These are phyloP conservation scores for Phytopythium boreale DNA, from an alignment of 352 stramenopile genomes.

Conservation along the genomic window DNA sequence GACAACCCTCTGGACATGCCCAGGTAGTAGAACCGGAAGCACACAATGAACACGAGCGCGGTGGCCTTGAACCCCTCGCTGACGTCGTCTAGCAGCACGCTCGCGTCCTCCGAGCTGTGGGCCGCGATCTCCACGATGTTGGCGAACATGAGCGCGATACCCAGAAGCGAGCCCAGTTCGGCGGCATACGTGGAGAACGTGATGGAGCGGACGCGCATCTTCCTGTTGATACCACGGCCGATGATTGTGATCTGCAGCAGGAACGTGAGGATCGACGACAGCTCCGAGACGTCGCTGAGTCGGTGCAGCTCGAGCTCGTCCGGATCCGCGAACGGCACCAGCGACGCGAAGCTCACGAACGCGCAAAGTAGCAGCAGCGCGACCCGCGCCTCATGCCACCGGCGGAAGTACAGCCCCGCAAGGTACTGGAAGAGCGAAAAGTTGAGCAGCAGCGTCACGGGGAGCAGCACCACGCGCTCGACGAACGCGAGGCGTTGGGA, in stretches of 20 bases:
- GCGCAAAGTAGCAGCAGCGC: conserved; percentile 20
- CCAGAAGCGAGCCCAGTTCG: conserved; percentile 21
- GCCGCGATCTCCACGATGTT: conserved; percentile 9
- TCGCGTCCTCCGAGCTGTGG: conserved; percentile 13
- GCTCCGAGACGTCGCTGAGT: conserved; percentile 36
- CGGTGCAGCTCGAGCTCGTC: conserved; percentile 16
- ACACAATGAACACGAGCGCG: conserved; percentile 10
- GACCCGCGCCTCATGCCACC: conserved; percentile 12
- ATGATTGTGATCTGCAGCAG: conserved; percentile 45
- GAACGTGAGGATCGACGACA: conserved; percentile 31
- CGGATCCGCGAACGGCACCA: conserved; percentile 22
- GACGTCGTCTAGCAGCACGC: conserved; percentile 25
- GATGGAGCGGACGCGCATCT: conserved; percentile 32
- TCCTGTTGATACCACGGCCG: conserved; percentile 27
- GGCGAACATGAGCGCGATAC: conserved; percentile 9
- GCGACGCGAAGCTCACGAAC: conserved; percentile 15
- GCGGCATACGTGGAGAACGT: conserved; percentile 24
- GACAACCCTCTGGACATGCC: conserved; percentile 9
- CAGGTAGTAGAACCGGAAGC: conserved; percentile 21
- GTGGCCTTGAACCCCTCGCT: conserved; percentile 5
- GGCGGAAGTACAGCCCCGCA: conserved; percentile 22
- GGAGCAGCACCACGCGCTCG: conserved; percentile 18
- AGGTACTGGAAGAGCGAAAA: conserved; percentile 44
- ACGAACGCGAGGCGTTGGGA: background rate
- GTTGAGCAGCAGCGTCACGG: conserved; percentile 37